Evolutionary conservation across 75 land plant species (phyloP).

Genomic region (Adiantum capillusveneris): DNA sequence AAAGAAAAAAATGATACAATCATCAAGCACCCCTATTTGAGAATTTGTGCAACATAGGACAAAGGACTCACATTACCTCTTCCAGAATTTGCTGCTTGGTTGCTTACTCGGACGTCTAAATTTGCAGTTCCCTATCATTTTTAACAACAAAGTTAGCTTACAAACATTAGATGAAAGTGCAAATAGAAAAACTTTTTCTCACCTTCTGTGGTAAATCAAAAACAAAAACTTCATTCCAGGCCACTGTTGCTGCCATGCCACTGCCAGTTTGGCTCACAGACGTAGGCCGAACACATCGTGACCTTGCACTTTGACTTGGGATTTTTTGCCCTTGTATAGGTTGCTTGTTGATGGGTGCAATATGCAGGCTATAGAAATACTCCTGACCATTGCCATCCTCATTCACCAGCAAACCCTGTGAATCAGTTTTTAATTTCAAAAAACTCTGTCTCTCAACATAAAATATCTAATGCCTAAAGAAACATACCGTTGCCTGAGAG

Average conservation of each 20-base stretch:
- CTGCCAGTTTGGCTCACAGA: slow-evolving; percentile 10
- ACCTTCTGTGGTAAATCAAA: slow-evolving; percentile 93
- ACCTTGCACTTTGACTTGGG: slow-evolving; percentile 94
- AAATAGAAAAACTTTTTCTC: background rate
- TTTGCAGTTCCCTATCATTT: slow-evolving; percentile 52
- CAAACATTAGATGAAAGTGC: background rate
- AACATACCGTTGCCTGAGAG: slow-evolving; percentile 71
- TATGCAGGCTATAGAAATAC: slow-evolving; percentile 77
- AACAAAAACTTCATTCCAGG: slow-evolving; percentile 96
- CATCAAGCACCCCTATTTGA: too few relatives aligned
- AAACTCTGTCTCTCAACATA: too few relatives aligned
- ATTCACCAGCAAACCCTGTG: slow-evolving; percentile 63
- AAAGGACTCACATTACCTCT: slow-evolving; percentile 92
- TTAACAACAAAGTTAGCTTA: background rate
- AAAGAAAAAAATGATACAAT: too few relatives aligned
- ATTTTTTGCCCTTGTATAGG: slow-evolving; percentile 58
- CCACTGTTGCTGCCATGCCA: slow-evolving; percentile 31
- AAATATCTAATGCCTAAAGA: too few relatives aligned
- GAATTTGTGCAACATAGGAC: too few relatives aligned
- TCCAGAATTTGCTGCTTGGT: slow-evolving; percentile 86
- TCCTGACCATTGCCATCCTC: slow-evolving; percentile 91
- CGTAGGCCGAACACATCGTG: slow-evolving; percentile 72
- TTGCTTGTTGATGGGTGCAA: slow-evolving; percentile 62
- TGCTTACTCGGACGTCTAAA: slow-evolving; percentile 83
- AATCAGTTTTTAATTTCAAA: slow-evolving; percentile 7